Conservation (phyloP, 305 asterid genomes). For the Solanum hybrid region DNA sequence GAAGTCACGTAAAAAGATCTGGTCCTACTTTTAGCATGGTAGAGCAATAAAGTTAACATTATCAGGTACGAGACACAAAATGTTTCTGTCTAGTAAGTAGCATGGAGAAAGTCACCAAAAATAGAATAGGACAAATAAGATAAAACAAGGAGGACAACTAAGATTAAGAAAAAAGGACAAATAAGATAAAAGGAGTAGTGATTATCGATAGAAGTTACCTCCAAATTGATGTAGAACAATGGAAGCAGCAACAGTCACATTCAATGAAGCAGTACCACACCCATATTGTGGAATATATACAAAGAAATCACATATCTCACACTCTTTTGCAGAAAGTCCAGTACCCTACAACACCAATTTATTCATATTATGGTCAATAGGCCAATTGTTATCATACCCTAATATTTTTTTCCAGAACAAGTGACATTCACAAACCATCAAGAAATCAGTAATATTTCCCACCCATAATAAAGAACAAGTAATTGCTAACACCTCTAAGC, state of each 20-base stretch:
- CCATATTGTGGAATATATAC: conserved; percentile 94
- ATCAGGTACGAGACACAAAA: neutral
- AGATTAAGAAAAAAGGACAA: neutral
- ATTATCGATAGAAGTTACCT: conserved; percentile 27
- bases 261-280: conserved; percentile 87
- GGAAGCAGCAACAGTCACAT: conserved; percentile 92
- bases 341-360: conserved; percentile 43
- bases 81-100: neutral
- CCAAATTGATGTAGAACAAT: conserved; percentile 87
- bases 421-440: neutral
- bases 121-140: neutral
- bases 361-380: neutral
- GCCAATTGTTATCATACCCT: neutral
- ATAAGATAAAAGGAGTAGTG: neutral
- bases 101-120: neutral
- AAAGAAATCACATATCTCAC: conserved; percentile 86
- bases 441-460: neutral
- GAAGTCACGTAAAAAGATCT: neutral
- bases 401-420: neutral
- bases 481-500: neutral
- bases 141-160: too few relatives aligned
- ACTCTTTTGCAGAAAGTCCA: conserved; percentile 82
- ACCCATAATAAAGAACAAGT: neutral
- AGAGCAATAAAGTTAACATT: neutral
- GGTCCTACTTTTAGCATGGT: neutral